phyloP scores from a whole-genome alignment of 768 basidiomycete genomes.

The Goffeauzyma gilvescens region DNA sequence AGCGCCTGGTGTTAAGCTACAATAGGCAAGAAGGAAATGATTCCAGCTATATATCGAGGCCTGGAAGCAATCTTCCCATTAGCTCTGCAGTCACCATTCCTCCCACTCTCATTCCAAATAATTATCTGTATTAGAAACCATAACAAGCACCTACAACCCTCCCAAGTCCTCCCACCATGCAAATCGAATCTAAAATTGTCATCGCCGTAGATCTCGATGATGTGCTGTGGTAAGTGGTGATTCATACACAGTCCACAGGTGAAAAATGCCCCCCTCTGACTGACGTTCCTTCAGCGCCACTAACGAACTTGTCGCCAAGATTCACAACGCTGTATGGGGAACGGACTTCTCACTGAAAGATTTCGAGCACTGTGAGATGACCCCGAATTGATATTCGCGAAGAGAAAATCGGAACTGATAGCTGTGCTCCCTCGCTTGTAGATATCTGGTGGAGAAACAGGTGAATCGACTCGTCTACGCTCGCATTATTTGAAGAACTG shows the following conservation, averaged over 20 bases:
- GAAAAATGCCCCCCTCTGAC: background rate
- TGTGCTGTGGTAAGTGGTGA: background rate
- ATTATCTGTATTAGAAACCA: too few relatives aligned
- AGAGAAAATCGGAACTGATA: background rate
- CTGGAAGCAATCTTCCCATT: too few relatives aligned
- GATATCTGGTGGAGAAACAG: background rate
- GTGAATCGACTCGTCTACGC: background rate
- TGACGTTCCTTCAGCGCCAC: too few relatives aligned
- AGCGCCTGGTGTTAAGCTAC: too few relatives aligned
- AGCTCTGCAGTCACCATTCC: too few relatives aligned
- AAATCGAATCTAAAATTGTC: background rate
- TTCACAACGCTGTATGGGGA: background rate
- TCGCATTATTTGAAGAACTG: background rate
- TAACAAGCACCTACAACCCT: too few relatives aligned
- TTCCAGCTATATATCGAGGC: too few relatives aligned
- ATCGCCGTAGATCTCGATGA: background rate
- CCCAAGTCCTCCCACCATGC: too few relatives aligned
- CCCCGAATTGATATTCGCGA: background rate
- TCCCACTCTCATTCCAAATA: too few relatives aligned
- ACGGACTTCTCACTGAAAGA: background rate
- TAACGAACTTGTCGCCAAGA: background rate
- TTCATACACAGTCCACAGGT: background rate
- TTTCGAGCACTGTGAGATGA: background rate
- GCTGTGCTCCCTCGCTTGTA: background rate
- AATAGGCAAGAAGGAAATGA: too few relatives aligned